These are phyloP conservation scores for Vaccinium myrtillus DNA, from an alignment of 148 eudicot genomes.

Conservation along the genomic window DNA sequence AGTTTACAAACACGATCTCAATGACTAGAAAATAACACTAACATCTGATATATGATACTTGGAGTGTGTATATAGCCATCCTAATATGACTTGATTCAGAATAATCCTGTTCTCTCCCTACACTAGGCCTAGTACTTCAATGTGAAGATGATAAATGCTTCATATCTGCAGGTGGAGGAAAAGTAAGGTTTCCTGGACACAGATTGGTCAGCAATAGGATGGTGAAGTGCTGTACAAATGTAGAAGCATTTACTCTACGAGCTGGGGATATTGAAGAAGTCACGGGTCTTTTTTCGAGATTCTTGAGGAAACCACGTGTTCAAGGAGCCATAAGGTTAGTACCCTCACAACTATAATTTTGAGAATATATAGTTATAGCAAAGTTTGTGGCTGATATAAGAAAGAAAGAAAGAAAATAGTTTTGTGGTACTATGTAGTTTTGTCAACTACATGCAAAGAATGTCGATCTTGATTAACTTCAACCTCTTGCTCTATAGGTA, in stretches of 20 bases:
- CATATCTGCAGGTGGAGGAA: conserved; percentile 49
- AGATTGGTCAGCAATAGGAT: conserved; percentile 54
- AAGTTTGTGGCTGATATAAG: background rate
- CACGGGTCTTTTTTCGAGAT: conserved; percentile 59
- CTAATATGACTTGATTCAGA: no score
- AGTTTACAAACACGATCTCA: no score
- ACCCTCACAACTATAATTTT: background rate
- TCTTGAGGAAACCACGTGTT: conserved; percentile 61
- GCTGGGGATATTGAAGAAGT: conserved; percentile 74
- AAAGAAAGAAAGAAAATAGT: no score
- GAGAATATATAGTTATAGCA: background rate
- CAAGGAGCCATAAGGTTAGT: conserved; percentile 71
- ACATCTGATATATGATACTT: no score
- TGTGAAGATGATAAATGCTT: background rate
- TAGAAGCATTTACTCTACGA: conserved; percentile 67
- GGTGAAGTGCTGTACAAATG: conserved; percentile 64
- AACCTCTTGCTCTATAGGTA: background rate
- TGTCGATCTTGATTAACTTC: background rate
- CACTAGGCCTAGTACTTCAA: background rate
- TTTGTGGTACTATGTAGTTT: background rate
- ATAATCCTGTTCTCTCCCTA: no score
- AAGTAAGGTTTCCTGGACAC: conserved; percentile 41
- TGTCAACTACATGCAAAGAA: background rate
- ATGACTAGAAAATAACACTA: no score
- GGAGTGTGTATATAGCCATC: no score